These are phyloP conservation scores for Nigrospora osmanthi DNA, from an alignment of 2,329 filamentous ascomycete species.

Conservation along the genomic window DNA sequence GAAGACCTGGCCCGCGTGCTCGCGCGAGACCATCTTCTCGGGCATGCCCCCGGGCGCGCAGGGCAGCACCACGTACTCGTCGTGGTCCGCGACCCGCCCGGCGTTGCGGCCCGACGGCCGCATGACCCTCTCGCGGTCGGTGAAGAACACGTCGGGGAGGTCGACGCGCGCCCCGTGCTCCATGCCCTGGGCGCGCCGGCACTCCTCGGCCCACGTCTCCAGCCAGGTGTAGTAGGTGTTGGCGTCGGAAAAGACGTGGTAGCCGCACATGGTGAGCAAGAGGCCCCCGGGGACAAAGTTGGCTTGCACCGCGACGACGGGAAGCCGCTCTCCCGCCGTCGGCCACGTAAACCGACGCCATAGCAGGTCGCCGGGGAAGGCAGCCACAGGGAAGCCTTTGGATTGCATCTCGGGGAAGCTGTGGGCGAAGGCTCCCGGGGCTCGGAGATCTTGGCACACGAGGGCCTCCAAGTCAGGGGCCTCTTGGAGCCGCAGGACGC, in stretches of 20 bases:
- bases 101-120: slow-evolving; percentile 18
- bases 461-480: no score
- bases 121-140: slow-evolving; percentile 17
- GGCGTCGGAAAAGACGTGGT: slow-evolving; percentile 27
- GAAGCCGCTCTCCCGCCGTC: no score
- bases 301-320: slow-evolving; percentile 10
- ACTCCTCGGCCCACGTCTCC: slow-evolving; percentile 26
- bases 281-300: slow-evolving; percentile 22
- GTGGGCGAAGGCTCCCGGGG: no score
- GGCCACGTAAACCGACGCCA: no score
- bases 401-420: no score
- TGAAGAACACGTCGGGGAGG: slow-evolving; percentile 18
- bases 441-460: no score
- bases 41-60: neutral
- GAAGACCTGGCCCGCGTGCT: neutral
- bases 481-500: no score
- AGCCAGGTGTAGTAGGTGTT: slow-evolving; percentile 22
- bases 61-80: neutral
- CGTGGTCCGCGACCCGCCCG: neutral
- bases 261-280: slow-evolving; percentile 15
- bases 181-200: slow-evolving; percentile 19
- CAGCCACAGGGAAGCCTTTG: no score
- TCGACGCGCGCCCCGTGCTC: slow-evolving; percentile 11
- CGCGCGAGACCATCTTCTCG: neutral
- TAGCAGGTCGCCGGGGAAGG: no score